Conservation (phyloP, 306 rosid species). For the Cucurbita argyrosperma region DNA sequence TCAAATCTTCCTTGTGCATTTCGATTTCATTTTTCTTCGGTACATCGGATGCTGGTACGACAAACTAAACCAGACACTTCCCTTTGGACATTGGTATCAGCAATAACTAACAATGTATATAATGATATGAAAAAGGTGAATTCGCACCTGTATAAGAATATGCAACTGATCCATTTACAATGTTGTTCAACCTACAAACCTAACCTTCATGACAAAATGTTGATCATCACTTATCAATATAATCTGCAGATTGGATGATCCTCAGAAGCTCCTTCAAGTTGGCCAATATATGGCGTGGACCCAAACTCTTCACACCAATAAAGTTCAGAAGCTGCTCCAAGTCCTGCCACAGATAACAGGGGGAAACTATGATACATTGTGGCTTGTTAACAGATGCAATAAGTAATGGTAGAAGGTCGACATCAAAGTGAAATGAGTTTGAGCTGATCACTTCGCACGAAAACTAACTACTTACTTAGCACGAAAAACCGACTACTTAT, state of each 20-base stretch:
- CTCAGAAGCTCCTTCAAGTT: conserved; percentile 89
- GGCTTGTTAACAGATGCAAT: neutral
- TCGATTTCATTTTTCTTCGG: neutral
- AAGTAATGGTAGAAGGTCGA: neutral
- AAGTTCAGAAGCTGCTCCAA: conserved; percentile 89
- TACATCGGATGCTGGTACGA: neutral
- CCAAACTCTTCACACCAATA: conserved; percentile 76
- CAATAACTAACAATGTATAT: conserved; percentile 15
- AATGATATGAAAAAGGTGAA: conserved; percentile 23
- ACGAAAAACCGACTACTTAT: neutral
- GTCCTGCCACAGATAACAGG: conserved; percentile 38
- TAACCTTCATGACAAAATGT: conserved; percentile 7
- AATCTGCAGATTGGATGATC: conserved; percentile 64
- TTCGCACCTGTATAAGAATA: conserved; percentile 56
- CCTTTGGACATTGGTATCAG: neutral
- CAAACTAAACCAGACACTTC: neutral
- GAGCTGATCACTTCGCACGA: neutral
- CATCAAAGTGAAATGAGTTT: neutral
- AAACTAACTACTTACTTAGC: neutral
- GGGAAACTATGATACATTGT: neutral
- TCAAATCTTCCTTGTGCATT: neutral
- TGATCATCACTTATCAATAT: conserved; percentile 37
- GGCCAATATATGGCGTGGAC: conserved; percentile 78
- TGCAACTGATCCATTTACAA: conserved; percentile 41
- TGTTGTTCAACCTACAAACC: conserved; percentile 10